Evolutionary conservation across 2,329 filamentous ascomycete genomes (phyloP).

Genomic region (Phyllosticta citrichinensis): DNA sequence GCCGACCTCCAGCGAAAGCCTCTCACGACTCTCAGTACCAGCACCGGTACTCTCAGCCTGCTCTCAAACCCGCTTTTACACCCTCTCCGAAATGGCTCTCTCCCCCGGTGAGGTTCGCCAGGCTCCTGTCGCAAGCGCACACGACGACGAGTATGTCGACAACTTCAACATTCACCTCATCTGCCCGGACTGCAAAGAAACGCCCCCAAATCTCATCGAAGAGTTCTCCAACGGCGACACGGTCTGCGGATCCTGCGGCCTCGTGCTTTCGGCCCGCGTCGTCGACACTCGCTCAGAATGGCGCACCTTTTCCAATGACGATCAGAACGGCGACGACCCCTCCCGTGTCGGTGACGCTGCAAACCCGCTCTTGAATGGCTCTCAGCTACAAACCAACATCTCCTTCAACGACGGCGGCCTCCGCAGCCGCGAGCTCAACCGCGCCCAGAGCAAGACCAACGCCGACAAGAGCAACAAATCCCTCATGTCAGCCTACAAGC

Average conservation of each 20-base stretch:
- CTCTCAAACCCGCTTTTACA: neutral
- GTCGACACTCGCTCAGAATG: constrained; percentile 96
- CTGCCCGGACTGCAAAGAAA: constrained; percentile 84
- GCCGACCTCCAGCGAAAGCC: neutral
- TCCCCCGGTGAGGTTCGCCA: constrained; percentile 35
- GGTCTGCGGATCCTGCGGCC: constrained; percentile 82
- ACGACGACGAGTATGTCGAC: constrained; percentile 53
- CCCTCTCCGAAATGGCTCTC: constrained; percentile 16
- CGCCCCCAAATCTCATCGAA: constrained; percentile 85
- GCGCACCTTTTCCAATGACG: constrained; percentile 98
- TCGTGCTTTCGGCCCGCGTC: constrained; percentile 82
- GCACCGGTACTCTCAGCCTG: neutral
- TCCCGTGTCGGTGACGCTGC: constrained; percentile 94
- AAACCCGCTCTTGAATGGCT: constrained; percentile 81
- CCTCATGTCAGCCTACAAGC: constrained; percentile 72
- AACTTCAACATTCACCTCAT: constrained; percentile 79
- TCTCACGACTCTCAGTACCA: neutral
- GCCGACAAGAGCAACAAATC: constrained; percentile 76
- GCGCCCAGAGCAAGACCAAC: constrained; percentile 72
- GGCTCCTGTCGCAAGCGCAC: constrained; percentile 22
- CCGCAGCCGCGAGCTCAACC: constrained; percentile 62
- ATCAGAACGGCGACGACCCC: constrained; percentile 91
- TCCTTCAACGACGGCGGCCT: constrained; percentile 62
- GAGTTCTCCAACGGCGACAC: constrained; percentile 89
- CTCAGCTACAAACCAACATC: constrained; percentile 81